These are phyloP conservation scores for Cutaneotrichosporon spelunceum DNA, from an alignment of 1,284 basidiomycete species.

Conservation along the genomic window DNA sequence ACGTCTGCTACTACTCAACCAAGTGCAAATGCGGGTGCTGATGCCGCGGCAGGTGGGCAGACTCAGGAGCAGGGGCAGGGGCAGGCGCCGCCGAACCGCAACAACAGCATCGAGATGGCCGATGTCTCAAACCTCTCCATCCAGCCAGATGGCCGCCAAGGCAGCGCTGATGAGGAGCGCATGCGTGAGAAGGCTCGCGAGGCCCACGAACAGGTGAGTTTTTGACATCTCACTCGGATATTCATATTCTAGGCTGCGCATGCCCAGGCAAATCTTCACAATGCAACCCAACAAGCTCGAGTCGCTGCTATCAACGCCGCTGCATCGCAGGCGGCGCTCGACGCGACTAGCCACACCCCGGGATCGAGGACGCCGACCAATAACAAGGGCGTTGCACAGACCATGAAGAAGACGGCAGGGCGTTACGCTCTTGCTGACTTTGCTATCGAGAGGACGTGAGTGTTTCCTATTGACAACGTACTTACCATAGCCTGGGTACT, in stretches of 20 bases:
- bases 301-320: conserved; percentile 52
- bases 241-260: conserved; percentile 40
- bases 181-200: conserved; percentile 49
- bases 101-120: conserved; percentile 46
- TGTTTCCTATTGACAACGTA: neutral
- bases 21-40: neutral
- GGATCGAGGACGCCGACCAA: conserved; percentile 28
- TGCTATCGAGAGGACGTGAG: conserved; percentile 54
- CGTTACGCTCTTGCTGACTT: conserved; percentile 56
- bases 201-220: conserved; percentile 50
- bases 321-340: conserved; percentile 49
- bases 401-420: conserved; percentile 54
- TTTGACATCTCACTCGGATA: neutral
- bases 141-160: conserved; percentile 23
- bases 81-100: conserved; percentile 22
- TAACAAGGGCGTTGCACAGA: conserved; percentile 23
- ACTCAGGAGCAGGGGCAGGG: conserved; percentile 4
- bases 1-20: neutral
- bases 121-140: conserved; percentile 35
- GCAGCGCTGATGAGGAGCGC: conserved; percentile 42
- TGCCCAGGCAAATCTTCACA: conserved; percentile 49
- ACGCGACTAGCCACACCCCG: conserved; percentile 25
- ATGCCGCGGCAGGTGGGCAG: neutral
- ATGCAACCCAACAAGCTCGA: conserved; percentile 51
- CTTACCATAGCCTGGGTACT: conserved; percentile 63